These are phyloP conservation scores for Phytophthora rubi DNA, from an alignment of 352 stramenopile species.

Conservation along the genomic window DNA sequence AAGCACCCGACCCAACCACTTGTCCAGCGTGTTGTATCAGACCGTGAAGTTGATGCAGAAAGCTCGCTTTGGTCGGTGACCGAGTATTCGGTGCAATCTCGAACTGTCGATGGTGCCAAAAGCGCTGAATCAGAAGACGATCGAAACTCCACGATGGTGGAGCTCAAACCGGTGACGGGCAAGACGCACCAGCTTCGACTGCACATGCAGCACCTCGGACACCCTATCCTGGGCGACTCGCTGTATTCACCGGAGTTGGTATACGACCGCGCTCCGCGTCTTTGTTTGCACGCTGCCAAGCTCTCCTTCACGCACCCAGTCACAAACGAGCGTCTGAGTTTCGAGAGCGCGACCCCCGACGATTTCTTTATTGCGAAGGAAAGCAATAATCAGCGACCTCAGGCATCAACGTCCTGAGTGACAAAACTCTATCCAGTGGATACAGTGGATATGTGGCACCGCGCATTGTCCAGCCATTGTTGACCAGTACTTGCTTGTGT, in stretches of 20 bases:
- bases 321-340: slow-evolving; percentile 39
- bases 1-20: slow-evolving; percentile 52
- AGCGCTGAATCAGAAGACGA: neutral
- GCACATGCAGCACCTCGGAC: slow-evolving; percentile 91
- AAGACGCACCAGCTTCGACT: slow-evolving; percentile 96
- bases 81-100: slow-evolving; percentile 38
- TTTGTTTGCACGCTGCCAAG: slow-evolving; percentile 58
- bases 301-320: slow-evolving; percentile 57
- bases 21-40: slow-evolving; percentile 55
- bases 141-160: slow-evolving; percentile 47
- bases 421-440: neutral
- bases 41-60: slow-evolving; percentile 27
- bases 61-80: slow-evolving; percentile 44
- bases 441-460: neutral
- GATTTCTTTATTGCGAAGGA: slow-evolving; percentile 26
- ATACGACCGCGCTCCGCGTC: slow-evolving; percentile 40
- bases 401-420: neutral
- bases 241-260: slow-evolving; percentile 78
- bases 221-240: slow-evolving; percentile 93
- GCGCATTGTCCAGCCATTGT: neutral
- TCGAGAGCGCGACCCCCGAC: slow-evolving; percentile 35
- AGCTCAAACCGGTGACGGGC: slow-evolving; percentile 77
- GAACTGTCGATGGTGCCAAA: slow-evolving; percentile 2
- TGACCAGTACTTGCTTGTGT: neutral
- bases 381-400: slow-evolving; percentile 18